phyloP scores from a whole-genome alignment of 116 monocot genomes.

The Cymodocea nodosa region DNA sequence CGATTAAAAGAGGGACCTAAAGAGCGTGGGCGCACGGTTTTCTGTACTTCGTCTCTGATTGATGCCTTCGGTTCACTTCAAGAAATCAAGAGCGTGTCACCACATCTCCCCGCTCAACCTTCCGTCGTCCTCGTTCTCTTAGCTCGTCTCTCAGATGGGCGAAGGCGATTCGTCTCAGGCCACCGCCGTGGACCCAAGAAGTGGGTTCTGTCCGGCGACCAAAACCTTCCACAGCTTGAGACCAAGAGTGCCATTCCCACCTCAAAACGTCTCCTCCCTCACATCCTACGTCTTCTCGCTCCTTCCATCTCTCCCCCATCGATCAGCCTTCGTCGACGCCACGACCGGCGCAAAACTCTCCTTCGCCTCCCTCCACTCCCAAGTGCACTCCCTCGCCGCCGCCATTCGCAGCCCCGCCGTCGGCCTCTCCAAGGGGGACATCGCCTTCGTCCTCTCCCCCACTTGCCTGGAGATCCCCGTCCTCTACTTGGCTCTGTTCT shows the following conservation, averaged over 20 bases:
- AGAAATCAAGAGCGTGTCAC: no score
- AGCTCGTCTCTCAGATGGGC: neutral
- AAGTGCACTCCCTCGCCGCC: conserved; percentile 14
- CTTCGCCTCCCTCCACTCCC: conserved; percentile 10
- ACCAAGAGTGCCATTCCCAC: neutral
- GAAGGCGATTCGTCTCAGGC: no score
- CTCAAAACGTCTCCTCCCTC: conserved; percentile 2
- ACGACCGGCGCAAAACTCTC: conserved; percentile 5
- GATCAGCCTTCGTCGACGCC: conserved; percentile 12
- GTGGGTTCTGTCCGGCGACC: conserved; percentile 13
- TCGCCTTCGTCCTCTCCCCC: conserved; percentile 49
- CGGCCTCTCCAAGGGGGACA: conserved; percentile 13
- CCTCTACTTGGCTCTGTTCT: conserved; percentile 63
- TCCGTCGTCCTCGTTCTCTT: no score
- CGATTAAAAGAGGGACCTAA: no score
- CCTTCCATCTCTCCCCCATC: neutral
- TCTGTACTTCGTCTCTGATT: no score
- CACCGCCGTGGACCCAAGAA: conserved; percentile 8
- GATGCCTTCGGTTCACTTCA: no score
- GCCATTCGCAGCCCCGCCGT: conserved; percentile 5
- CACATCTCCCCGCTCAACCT: no score
- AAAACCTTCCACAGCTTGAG: conserved; percentile 17
- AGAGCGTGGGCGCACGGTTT: no score
- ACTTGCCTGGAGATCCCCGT: conserved; percentile 40
- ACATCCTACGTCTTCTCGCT: conserved; percentile 16